A percentile compares a stretch with the other conserved stretches of the same genome.
These are phyloP conservation scores for Heimioporus sp. DNA, from an alignment of 768 basidiomycete species.

Conservation along the genomic window DNA sequence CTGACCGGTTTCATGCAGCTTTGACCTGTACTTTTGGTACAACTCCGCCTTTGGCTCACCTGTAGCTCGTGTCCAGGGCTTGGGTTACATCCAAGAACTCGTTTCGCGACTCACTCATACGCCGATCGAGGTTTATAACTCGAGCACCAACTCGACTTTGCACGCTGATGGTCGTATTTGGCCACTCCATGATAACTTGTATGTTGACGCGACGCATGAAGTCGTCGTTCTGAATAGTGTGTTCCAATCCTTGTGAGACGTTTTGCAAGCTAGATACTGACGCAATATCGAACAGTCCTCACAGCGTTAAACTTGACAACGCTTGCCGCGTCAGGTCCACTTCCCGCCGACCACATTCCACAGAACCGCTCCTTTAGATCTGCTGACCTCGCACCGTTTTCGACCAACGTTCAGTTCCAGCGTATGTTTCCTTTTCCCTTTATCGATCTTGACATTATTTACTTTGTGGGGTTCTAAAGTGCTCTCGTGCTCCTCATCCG, in stretches of 20 bases:
- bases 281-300: conserved; percentile 46
- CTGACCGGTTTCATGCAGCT: conserved; percentile 1
- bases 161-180: conserved; percentile 68
- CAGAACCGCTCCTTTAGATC: conserved; percentile 64
- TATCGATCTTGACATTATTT: background rate
- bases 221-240: conserved; percentile 85
- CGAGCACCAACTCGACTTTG: conserved; percentile 83
- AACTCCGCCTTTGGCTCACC: conserved; percentile 81
- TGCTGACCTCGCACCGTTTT: conserved; percentile 82
- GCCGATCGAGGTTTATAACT: conserved; percentile 66
- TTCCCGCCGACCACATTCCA: conserved; percentile 73
- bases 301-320: conserved; percentile 82
- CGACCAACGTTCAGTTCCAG: conserved; percentile 88
- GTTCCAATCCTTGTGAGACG: conserved; percentile 17
- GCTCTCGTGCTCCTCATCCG: conserved; percentile 45
- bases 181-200: conserved; percentile 69
- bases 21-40: conserved; percentile 41
- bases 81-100: conserved; percentile 82
- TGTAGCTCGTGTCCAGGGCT: conserved; percentile 69
- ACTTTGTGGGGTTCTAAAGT: conserved; percentile 38
- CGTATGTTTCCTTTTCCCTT: conserved; percentile 41
- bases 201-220: conserved; percentile 90
- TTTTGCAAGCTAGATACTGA: background rate
- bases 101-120: conserved; percentile 80
- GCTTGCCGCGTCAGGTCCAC: conserved; percentile 69